A percentile compares a stretch with the other conserved stretches of the same genome.
Conservation (phyloP, 768 basidiomycete species). For the Coprinopsis strossmayeri region DNA sequence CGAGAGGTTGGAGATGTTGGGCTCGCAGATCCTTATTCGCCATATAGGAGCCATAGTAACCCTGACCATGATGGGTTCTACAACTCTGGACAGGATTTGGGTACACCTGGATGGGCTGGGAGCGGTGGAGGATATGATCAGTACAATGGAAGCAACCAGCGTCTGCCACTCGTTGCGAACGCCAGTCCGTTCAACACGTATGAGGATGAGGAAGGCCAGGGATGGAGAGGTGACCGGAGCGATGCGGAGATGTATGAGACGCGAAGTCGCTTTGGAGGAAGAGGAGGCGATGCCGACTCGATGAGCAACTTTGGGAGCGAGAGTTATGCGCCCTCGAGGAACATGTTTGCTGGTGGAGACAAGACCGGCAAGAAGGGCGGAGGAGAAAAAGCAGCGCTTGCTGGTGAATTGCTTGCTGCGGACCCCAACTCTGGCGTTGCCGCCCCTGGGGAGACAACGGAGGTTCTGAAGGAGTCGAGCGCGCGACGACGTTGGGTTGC, state of each 20-base stretch:
- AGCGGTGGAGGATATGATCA: constrained; percentile 28
- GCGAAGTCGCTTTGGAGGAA: constrained; percentile 13
- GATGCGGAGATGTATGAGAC: not conserved
- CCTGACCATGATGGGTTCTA: constrained; percentile 25
- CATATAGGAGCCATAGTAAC: constrained; percentile 49
- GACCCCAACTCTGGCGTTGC: constrained; percentile 70
- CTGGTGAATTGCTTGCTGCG: constrained; percentile 81
- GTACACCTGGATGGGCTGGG: constrained; percentile 19
- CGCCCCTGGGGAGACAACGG: constrained; percentile 81
- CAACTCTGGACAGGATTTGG: constrained; percentile 29
- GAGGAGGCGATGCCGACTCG: constrained; percentile 72
- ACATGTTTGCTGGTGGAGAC: constrained; percentile 89
- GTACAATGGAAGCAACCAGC: constrained; percentile 58
- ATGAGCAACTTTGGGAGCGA: constrained; percentile 84
- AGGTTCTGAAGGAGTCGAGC: constrained; percentile 77
- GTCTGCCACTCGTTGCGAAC: constrained; percentile 77
- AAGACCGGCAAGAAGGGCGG: constrained; percentile 69
- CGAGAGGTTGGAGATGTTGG: constrained; percentile 15
- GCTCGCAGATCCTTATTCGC: constrained; percentile 67
- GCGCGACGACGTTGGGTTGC: constrained; percentile 84
- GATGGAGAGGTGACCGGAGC: constrained; percentile 37
- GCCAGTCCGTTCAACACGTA: constrained; percentile 78
- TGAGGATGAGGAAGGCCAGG: constrained; percentile 72
- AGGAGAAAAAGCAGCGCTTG: constrained; percentile 32
- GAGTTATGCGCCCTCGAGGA: constrained; percentile 88